Evolutionary conservation across 2,329 filamentous ascomycete genomes (phyloP), one percentile per base, ranked within the genome.

Genomic region (Blumeria graminis): DNA sequence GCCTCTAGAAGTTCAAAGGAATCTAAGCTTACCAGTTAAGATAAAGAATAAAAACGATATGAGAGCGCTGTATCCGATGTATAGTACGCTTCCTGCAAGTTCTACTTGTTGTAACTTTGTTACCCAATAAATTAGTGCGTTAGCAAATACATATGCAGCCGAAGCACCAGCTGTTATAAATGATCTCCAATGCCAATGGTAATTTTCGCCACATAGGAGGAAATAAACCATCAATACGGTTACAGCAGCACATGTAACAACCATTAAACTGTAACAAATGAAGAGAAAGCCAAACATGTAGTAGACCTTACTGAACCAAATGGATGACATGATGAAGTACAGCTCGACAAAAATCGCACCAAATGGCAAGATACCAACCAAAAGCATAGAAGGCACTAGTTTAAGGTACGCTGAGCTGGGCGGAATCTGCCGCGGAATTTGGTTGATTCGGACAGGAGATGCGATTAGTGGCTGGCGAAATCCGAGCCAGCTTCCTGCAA

Each of bases 221-320:
- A 96, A 96, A 71, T 98, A 98, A 0, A 95, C 86, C 76, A 96
- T 82, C 16, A 98, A 73, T 8, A 96, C 82, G 0, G 92, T 96
- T 43, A 93, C 90, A 0, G 89, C 83, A 0, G 90, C 90, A 58
- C 84, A 88, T 0, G 92, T 96, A 63, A 94, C 84, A 63, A 96
- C 87, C 88, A 98, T 95, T 54, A 98, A 77, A 10, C 86, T 89
- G 66, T 94, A 98, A 75, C 89, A 95, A 57, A 98, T 77, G 75
- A 98, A 98, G 38, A 98, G 74, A 76, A 98, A 98, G 22, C 92
- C 92, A 65, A 98, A 98, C 92, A 98, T 98, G 76, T 98, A 98
- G 75, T 98, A 98, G 62, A 98, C 92, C 70, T 92, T 87, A 73
- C 83, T 90, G 70, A 93, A 94, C 92, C 92, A 98, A 67, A 98